Percentiles rank a stretch among this genome's conserved stretches.
phyloP scores from a whole-genome alignment of 176 grass and related monocot genomes.

The Zea luxurians region DNA sequence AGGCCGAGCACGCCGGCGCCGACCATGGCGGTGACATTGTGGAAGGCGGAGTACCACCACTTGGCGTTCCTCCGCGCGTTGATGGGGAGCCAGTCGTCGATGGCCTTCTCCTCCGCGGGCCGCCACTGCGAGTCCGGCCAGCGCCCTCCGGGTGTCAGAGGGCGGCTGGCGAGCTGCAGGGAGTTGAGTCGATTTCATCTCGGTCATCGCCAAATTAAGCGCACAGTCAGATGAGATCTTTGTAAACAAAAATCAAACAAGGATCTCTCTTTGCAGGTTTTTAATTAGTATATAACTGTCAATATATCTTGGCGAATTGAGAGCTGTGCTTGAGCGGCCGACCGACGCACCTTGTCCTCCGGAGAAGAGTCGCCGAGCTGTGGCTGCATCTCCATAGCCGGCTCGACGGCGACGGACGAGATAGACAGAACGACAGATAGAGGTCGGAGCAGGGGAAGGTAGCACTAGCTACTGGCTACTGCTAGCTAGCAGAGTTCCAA shows the following conservation, averaged over 20 bases:
- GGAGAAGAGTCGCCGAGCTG: not conserved
- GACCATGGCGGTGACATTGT: slow-evolving; percentile 98
- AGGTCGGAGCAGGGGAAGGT: too few species aligned
- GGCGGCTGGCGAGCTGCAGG: not conserved
- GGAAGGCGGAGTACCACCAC: slow-evolving; percentile 94
- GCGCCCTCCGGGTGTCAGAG: not conserved
- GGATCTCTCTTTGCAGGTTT: not conserved
- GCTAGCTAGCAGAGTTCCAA: too few species aligned
- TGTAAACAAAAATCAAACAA: not conserved
- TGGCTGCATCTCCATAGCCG: not conserved
- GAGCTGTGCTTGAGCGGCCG: too few species aligned
- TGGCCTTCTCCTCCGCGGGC: not conserved
- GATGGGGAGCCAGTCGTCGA: not conserved
- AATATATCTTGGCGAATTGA: too few species aligned
- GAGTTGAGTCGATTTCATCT: not conserved
- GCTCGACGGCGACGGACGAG: not conserved
- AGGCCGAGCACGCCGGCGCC: slow-evolving; percentile 88
- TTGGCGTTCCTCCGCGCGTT: not conserved
- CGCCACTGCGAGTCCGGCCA: not conserved
- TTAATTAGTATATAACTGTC: too few species aligned
- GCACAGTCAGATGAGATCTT: too few species aligned
- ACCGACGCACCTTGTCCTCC: not conserved
- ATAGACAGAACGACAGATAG: too few species aligned
- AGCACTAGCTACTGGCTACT: too few species aligned
- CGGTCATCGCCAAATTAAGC: not conserved